These are phyloP conservation scores for Helianthus annuus DNA, from an alignment of 129 eudicot genomes.

Conservation along the genomic window HanXRQr2.0-SUNRISE NC_035437.2:140336626-140337125, in stretches of 20 bases:
- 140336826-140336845: slow-evolving; percentile 1
- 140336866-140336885: not conserved
- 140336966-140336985: slow-evolving; percentile 57
- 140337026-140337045: not conserved
- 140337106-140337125: slow-evolving; percentile 72
- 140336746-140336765: slow-evolving; percentile 69
- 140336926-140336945: slow-evolving; percentile 71
- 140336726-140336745: slow-evolving; percentile 93
- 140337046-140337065: not conserved
- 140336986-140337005: slow-evolving; percentile 8
- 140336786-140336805: slow-evolving; percentile 48
- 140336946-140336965: slow-evolving; percentile 96
- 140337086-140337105: slow-evolving; percentile 81
- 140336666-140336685: slow-evolving; percentile 71
- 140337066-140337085: slow-evolving; percentile 91
- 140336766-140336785: slow-evolving; percentile 77
- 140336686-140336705: slow-evolving; percentile 48
- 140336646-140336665: slow-evolving; percentile 69
- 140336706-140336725: slow-evolving; percentile 93
- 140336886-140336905: not conserved
- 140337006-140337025: not conserved
- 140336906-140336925: slow-evolving; percentile 65
- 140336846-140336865: not conserved
- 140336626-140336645: slow-evolving; percentile 82
- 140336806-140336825: slow-evolving; percentile 66